These are phyloP conservation scores for Strigomonas culicis DNA, from an alignment of 208 protist genomes.

Conservation along the genomic window DNA sequence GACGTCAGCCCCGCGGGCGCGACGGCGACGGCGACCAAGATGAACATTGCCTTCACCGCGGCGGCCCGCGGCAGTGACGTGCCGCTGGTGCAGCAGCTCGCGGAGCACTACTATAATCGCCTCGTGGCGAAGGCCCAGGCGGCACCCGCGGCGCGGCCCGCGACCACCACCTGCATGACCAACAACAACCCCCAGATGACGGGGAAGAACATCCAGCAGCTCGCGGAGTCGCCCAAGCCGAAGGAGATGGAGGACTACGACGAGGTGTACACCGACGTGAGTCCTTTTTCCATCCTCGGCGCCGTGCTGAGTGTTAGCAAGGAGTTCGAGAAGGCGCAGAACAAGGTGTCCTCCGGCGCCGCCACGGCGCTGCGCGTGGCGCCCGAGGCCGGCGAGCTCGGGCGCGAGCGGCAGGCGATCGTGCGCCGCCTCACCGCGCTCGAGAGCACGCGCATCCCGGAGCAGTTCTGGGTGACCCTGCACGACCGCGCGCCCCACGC, in stretches of 20 bases:
- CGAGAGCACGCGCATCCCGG: conserved; percentile 55
- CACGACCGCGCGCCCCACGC: conserved; percentile 13
- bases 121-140: background rate
- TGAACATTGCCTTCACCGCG: conserved; percentile 31
- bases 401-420: conserved; percentile 27
- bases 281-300: conserved; percentile 63
- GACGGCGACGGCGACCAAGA: background rate
- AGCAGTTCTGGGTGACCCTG: conserved; percentile 64
- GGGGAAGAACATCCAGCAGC: background rate
- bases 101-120: conserved; percentile 30
- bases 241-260: background rate
- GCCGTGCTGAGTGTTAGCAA: conserved; percentile 68
- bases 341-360: background rate
- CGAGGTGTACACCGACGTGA: conserved; percentile 6
- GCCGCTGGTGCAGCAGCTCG: conserved; percentile 50
- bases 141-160: background rate
- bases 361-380: background rate
- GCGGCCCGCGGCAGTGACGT: conserved; percentile 43
- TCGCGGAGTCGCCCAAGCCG: background rate
- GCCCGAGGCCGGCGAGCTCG: conserved; percentile 15
- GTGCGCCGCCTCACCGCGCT: conserved; percentile 51
- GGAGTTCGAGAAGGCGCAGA: conserved; percentile 65
- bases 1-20: background rate
- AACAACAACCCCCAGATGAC: background rate
- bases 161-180: background rate